Conservation (phyloP, 2,329 filamentous ascomycete species). For the Malbranchea cinnamomea region DNA sequence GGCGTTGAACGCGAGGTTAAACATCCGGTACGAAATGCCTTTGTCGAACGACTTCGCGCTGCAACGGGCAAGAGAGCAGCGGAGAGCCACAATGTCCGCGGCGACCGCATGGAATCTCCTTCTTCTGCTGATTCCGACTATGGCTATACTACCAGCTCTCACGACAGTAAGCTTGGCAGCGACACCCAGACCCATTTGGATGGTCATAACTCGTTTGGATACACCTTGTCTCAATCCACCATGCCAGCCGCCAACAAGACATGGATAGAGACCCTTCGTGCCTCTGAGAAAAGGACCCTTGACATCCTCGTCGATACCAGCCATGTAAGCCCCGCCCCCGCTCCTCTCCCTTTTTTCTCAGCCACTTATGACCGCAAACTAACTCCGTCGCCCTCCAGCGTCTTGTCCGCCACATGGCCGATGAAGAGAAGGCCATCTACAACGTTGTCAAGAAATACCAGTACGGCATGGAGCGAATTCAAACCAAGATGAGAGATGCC, state of each 20-base stretch:
- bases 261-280: conserved; percentile 4
- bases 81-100: too few species aligned
- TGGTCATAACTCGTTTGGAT: background rate
- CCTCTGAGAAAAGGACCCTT: conserved; percentile 9
- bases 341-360: background rate
- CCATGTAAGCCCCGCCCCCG: conserved; percentile 14
- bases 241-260: background rate
- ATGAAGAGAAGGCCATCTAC: conserved; percentile 30
- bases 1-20: too few species aligned
- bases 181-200: background rate
- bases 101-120: too few species aligned
- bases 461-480: conserved; percentile 27
- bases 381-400: conserved; percentile 14
- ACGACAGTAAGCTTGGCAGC: background rate
- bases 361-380: conserved; percentile 1
- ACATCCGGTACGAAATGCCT: too few species aligned
- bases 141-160: background rate
- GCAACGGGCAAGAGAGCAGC: too few species aligned
- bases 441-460: conserved; percentile 31
- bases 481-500: conserved; percentile 27
- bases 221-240: too few species aligned
- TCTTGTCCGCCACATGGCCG: conserved; percentile 31
- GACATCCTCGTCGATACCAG: conserved; percentile 16
- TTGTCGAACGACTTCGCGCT: too few species aligned
- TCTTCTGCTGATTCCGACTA: background rate